Base-by-base conservation (phyloP, 257 asterid genomes). In the Solanum arcanum region DNA sequence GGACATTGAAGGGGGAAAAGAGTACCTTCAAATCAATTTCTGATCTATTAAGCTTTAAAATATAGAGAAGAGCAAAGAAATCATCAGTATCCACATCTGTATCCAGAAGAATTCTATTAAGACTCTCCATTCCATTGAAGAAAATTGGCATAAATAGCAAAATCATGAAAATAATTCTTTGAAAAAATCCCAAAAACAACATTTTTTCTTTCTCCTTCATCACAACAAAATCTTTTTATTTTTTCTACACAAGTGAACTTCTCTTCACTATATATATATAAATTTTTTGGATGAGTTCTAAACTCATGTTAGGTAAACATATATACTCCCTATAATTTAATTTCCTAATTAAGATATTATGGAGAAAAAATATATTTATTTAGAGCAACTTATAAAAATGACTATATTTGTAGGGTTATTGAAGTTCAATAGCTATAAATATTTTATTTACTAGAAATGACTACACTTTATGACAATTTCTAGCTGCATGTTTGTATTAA, bases 11-110 rank as follows among this genome's bases (percentile, higher is more conserved):
- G 64, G 64, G 9, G 64, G 9, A 3, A 56, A 56, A 25, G n/a
- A 5, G 11, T 64, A 96, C 99, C 97, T 95, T 96, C 88, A 96
- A 91, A 84, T 96, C 93, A 78, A 96, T 90, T 41, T 90, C 88
- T 27, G 99, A 76, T 76, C 60, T 12, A 44, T 76, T 41, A 76
- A 76, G 59, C 83, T 76, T 76, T 35, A 41, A 76, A n/a, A 76
- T 46, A 59, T 76, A 76, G 11, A 76, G 42, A 6, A 76, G 35
- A 41, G 59, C 83, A 76, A 76, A 41, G 3, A 76, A 12, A 41
- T 76, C 83, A 76, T 76, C 59, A 23, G 59, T 76, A 41, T 13
- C 83, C 59, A 76, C 27, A 23, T 76, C 59, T 76, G 83, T 76
- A 76, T 76, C 99, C 93, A 95, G 78, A 2, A 96, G 90, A 89